A percentile compares a stretch with the other conserved stretches of the same genome.
Conservation (phyloP, 2,329 filamentous ascomycete genomes). For the Pyrenophora teres region DNA sequence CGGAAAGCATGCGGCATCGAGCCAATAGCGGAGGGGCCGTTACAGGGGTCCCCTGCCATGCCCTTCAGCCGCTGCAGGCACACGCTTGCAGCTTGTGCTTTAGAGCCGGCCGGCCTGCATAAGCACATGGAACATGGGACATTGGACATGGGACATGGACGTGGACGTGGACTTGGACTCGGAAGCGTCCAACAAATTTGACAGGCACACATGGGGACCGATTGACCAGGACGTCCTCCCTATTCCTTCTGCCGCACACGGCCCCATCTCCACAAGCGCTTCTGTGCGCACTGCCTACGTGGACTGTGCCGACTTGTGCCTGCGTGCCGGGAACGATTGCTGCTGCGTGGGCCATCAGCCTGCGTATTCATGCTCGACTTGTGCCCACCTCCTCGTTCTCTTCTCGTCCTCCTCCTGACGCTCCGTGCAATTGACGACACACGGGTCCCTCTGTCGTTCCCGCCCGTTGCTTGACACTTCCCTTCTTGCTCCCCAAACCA, state of each 20-base stretch:
- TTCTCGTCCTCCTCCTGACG: conserved; percentile 31
- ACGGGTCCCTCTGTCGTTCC: conserved; percentile 23
- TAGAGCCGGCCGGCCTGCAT: conserved; percentile 36
- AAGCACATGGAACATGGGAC: conserved; percentile 21
- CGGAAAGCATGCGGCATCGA: conserved; percentile 11
- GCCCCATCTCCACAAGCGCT: conserved; percentile 30
- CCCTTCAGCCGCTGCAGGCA: conserved; percentile 28
- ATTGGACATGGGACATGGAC: no score
- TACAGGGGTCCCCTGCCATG: conserved; percentile 23
- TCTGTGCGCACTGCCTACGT: conserved; percentile 20
- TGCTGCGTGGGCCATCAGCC: conserved; percentile 39
- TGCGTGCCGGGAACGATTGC: no score
- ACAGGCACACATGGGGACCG: conserved; percentile 28
- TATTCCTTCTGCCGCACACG: conserved; percentile 32
- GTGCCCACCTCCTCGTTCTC: conserved; percentile 27
- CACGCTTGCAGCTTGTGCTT: conserved; percentile 39
- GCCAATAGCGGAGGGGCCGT: conserved; percentile 16
- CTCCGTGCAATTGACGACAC: conserved; percentile 36
- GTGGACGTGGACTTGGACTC: conserved; percentile 1
- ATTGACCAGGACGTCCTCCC: conserved; percentile 19
- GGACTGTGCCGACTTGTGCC: conserved; percentile 11
- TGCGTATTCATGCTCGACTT: conserved; percentile 38
- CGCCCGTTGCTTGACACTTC: conserved; percentile 12
- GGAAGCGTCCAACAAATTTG: conserved; percentile 40
- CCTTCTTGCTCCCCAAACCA: conserved; percentile 16